Evolutionary conservation across 441 rosid species (phyloP), one percentile per base, ranked within the genome.

Genomic region (Eutrema salsugineum): DNA sequence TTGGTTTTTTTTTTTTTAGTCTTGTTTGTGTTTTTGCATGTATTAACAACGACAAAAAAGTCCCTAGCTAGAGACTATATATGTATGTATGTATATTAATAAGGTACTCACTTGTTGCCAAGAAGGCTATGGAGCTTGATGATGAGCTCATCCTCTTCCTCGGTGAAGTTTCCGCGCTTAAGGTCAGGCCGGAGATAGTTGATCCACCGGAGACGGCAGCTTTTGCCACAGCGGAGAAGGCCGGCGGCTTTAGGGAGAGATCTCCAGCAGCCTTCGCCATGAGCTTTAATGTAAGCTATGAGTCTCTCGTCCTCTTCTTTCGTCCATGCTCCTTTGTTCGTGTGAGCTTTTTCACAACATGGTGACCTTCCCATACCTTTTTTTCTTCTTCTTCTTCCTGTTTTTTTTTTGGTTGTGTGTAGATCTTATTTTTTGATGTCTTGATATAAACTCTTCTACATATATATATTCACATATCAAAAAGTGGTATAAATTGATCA

Each of bases 271-370:
- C 98, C 98, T 78, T 93, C 97, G 1, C 98, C 98, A n/a, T 93
- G 97, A 50, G 94, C 86, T 78, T 88, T 82, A 54, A 93, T 93
- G 73, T 93, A 93, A 51, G 93, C 81, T 55, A 89, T 75, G 66
- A 93, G 96, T 27, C 93, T 85, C 78, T 91, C 96, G 27, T 93
- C 98, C 65, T 93, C 98, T 80, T 93, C 98, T 63, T 91, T 93
- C 30, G 98, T 91, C 98, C 98, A 93, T 15, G 98, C 97, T 35
- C 98, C 98, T 81, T 91, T 93, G 90, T 93, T 93, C 12, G 98
- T 93, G 75, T 93, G 98, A 49, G 94, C 97, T 78, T 91, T 93
- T 79, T 93, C 98, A 70, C 98, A 93, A 53, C 98, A 93, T 46
- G 98, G 98, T 79, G 98, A 93, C 82, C 98, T 87, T 68, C 98